Evolutionary conservation across 2,329 filamentous ascomycete species (phyloP).

Genomic region (Fusarium algeriense): DNA sequence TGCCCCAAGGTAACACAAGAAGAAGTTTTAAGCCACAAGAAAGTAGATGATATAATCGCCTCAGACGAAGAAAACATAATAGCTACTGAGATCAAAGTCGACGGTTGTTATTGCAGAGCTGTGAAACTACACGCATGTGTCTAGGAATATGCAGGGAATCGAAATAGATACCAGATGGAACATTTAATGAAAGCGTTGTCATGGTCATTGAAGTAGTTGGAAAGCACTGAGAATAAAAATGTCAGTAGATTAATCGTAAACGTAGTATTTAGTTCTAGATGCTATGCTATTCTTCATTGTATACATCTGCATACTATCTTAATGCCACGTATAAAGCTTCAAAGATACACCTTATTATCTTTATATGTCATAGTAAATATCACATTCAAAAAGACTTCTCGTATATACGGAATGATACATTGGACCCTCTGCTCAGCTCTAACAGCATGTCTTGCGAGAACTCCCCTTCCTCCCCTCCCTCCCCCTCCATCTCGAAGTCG

Average conservation of each 20-base stretch:
- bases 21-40: background rate
- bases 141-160: rapidly evolving
- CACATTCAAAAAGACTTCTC: background rate
- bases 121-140: rapidly evolving
- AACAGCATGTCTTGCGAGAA: background rate
- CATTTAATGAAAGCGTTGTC: too few relatives aligned
- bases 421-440: background rate
- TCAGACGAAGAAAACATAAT: background rate
- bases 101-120: too few relatives aligned
- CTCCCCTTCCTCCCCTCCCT: background rate
- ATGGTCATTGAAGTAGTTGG: background rate
- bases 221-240: background rate
- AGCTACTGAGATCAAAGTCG: background rate
- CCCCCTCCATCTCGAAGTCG: background rate
- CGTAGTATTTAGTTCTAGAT: background rate
- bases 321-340: too few relatives aligned
- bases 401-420: background rate
- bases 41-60: background rate
- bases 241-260: too few relatives aligned
- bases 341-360: too few relatives aligned
- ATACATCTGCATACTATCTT: too few relatives aligned
- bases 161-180: rapidly evolving
- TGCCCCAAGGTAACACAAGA: background rate
- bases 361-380: background rate
- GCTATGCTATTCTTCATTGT: too few relatives aligned